Conservation (phyloP, 345 rosid species). For the Passiflora organensis region DNA sequence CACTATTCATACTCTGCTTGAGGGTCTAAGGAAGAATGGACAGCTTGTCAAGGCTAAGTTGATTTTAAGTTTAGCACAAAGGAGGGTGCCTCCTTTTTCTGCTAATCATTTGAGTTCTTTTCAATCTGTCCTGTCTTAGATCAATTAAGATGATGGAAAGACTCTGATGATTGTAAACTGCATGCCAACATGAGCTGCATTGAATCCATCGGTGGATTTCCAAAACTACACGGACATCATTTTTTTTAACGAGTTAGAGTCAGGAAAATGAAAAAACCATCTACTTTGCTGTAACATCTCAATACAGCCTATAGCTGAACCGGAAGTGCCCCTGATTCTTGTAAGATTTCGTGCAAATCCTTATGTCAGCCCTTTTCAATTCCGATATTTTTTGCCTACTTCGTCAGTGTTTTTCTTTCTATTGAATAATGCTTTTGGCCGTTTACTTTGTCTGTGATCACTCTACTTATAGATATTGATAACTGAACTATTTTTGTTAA, state of each 20-base stretch:
- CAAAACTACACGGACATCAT: neutral
- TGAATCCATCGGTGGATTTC: conserved; percentile 1
- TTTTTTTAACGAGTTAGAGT: neutral
- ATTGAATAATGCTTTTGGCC: neutral
- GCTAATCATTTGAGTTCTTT: conserved; percentile 41
- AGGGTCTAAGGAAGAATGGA: conserved; percentile 46
- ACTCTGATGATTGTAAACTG: conserved; percentile 1
- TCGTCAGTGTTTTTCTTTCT: neutral
- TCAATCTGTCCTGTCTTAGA: conserved; percentile 32
- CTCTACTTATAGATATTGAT: neutral
- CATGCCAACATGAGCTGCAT: neutral
- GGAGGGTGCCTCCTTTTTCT: conserved; percentile 55
- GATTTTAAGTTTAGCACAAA: conserved; percentile 39
- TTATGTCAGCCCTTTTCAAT: neutral
- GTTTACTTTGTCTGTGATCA: neutral
- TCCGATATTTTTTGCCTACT: neutral
- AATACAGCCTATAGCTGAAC: neutral
- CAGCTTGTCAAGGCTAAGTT: conserved; percentile 45
- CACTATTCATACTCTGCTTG: conserved; percentile 48
- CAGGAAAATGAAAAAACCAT: neutral
- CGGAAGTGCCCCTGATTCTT: neutral
- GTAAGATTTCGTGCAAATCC: conserved; percentile 5
- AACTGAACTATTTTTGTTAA: too few species aligned
- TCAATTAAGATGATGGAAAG: conserved; percentile 10
- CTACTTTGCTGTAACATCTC: neutral